Conservation (phyloP, 805 yeast genomes). For the Wickerhamiella occidentalis region DNA sequence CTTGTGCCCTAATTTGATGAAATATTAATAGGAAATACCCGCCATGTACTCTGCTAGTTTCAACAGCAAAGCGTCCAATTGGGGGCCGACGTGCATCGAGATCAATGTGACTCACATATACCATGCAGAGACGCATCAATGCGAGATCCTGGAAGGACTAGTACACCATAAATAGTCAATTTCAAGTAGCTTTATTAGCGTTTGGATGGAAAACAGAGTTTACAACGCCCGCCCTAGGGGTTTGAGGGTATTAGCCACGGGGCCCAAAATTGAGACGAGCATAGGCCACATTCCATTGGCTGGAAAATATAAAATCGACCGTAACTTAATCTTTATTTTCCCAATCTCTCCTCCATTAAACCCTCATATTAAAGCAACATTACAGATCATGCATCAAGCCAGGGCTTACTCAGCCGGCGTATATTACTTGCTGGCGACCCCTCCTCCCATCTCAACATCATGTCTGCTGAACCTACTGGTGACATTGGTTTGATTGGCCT, state of each 20-base stretch:
- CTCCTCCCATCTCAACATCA: neutral
- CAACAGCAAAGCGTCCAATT: neutral
- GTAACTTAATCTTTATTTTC: no score
- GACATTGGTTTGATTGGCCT: constrained; percentile 98
- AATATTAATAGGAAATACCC: no score
- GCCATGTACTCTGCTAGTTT: no score
- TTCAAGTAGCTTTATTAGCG: no score
- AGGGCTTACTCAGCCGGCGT: constrained; percentile 2
- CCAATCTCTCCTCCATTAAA: no score
- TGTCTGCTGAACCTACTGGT: constrained; percentile 32
- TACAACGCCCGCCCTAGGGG: no score
- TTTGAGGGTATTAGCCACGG: no score
- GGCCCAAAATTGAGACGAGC: no score
- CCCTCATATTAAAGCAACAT: neutral
- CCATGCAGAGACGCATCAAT: neutral
- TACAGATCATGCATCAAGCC: neutral
- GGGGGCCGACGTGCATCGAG: neutral
- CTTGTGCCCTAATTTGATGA: neutral
- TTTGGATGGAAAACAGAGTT: neutral
- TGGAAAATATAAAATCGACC: no score
- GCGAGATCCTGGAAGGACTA: no score
- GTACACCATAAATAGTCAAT: no score
- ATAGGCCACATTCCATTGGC: no score
- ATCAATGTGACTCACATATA: neutral
- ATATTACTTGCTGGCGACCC: constrained; percentile 5